Percentiles rank a stretch among this genome's conserved stretches.
phyloP scores from a whole-genome alignment of 2,329 filamentous ascomycete species.

The Akanthomyces lecanii region DNA sequence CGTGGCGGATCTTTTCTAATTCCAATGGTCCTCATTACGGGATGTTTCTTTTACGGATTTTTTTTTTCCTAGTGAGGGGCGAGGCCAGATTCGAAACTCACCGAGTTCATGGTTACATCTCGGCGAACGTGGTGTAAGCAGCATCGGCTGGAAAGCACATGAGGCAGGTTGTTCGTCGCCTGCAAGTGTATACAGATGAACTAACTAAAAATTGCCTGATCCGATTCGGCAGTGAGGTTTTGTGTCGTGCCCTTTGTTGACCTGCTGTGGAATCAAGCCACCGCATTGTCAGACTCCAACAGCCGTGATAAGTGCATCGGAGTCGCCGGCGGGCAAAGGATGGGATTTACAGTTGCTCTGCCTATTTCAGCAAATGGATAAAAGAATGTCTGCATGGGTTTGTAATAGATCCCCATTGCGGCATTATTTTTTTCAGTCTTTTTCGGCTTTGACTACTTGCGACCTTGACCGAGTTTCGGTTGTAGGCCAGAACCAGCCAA shows the following conservation, averaged over 20 bases:
- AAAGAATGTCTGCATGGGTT: background rate
- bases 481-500: background rate
- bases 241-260: background rate
- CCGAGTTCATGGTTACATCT: background rate
- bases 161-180: background rate
- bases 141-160: background rate
- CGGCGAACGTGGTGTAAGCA: background rate
- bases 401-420: background rate
- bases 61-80: too few species aligned
- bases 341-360: background rate
- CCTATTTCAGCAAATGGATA: background rate
- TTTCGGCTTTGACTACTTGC: background rate
- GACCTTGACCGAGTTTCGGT: background rate
- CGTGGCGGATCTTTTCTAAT: too few species aligned
- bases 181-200: background rate
- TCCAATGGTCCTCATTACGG: too few species aligned
- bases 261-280: background rate
- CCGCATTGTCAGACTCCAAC: background rate
- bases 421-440: background rate
- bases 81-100: background rate
- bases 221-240: background rate
- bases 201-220: background rate
- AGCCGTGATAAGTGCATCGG: background rate
- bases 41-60: too few species aligned
- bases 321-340: background rate